These are phyloP conservation scores for Fusarium beomiforme DNA, from an alignment of 2,329 filamentous ascomycete species.

Conservation along the genomic window DNA sequence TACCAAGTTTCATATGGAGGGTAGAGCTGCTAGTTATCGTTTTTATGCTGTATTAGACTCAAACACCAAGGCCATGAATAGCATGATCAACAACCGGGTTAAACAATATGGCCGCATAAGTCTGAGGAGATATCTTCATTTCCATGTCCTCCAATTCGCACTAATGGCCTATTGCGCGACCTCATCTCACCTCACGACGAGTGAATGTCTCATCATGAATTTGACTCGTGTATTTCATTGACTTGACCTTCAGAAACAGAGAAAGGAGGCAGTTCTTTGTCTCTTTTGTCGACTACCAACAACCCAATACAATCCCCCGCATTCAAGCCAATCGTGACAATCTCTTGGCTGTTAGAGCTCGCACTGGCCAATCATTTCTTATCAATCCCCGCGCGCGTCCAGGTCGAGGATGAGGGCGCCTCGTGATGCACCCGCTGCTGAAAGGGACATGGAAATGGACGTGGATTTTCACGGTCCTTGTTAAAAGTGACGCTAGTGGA, in stretches of 20 bases:
- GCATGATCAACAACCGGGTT: slow-evolving; percentile 21
- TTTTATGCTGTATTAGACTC: not conserved
- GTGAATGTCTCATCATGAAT: slow-evolving; percentile 9
- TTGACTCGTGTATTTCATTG: not conserved
- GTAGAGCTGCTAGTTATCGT: slow-evolving; percentile 1
- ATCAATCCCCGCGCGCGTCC: slow-evolving; percentile 22
- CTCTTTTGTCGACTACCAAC: not conserved
- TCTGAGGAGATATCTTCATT: not conserved
- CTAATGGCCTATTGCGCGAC: slow-evolving; percentile 1
- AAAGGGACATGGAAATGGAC: not conserved
- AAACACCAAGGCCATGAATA: slow-evolving; percentile 5
- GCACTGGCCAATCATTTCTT: not conserved
- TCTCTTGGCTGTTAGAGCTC: not conserved
- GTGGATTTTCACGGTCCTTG: slow-evolving; percentile 3
- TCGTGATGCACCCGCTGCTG: slow-evolving; percentile 9
- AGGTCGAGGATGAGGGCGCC: slow-evolving; percentile 20
- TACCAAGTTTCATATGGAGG: slow-evolving; percentile 10
- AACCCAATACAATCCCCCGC: slow-evolving; percentile 12
- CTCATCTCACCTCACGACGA: slow-evolving; percentile 20
- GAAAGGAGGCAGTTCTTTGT: slow-evolving; percentile 1
- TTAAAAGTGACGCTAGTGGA: not conserved
- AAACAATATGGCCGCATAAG: slow-evolving; percentile 15
- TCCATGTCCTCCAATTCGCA: not conserved
- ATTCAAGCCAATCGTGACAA: slow-evolving; percentile 1
- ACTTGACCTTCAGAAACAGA: not conserved